A percentile compares a stretch with the other conserved stretches of the same genome.
phyloP scores from a whole-genome alignment of 495 filamentous ascomycete species.

The Talaromyces thailandensis region DNA sequence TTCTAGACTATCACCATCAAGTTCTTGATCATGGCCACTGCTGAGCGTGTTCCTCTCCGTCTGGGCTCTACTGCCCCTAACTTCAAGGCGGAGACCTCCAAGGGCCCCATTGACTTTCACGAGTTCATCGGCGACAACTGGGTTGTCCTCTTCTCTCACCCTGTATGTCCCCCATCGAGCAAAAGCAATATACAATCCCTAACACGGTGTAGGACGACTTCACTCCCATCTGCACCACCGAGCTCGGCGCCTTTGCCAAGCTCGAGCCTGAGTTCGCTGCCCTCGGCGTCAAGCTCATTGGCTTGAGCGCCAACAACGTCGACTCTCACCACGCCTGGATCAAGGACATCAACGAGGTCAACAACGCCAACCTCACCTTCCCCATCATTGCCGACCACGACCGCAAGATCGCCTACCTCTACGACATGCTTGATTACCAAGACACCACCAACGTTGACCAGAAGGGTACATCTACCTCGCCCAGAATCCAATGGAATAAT shows the following conservation, averaged over 20 bases:
- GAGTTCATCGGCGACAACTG: constrained; percentile 91
- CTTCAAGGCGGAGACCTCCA: constrained; percentile 89
- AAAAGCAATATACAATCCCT: too few species aligned
- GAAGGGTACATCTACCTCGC: constrained; percentile 49
- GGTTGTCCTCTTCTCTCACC: constrained; percentile 96
- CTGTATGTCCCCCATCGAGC: too few species aligned
- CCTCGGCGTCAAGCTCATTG: constrained; percentile 91
- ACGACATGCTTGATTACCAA: constrained; percentile 94
- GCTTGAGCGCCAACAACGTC: constrained; percentile 43
- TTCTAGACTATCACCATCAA: background rate
- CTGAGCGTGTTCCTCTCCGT: constrained; percentile 55
- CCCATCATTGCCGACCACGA: constrained; percentile 98
- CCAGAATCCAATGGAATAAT: background rate
- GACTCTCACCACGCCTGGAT: constrained; percentile 66
- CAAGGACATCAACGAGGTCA: constrained; percentile 93
- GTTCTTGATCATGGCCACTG: constrained; percentile 41
- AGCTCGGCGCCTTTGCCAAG: constrained; percentile 94
- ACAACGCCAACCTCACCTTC: constrained; percentile 71
- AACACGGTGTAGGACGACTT: constrained; percentile 46
- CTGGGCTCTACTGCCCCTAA: constrained; percentile 85
- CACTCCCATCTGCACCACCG: constrained; percentile 95
- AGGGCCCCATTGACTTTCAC: constrained; percentile 91
- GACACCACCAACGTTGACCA: constrained; percentile 81
- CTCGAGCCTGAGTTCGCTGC: constrained; percentile 94
- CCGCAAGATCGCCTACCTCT: constrained; percentile 80